phyloP scores from a whole-genome alignment of 2,329 filamentous ascomycete species.

The Helotiales sp. region DNA sequence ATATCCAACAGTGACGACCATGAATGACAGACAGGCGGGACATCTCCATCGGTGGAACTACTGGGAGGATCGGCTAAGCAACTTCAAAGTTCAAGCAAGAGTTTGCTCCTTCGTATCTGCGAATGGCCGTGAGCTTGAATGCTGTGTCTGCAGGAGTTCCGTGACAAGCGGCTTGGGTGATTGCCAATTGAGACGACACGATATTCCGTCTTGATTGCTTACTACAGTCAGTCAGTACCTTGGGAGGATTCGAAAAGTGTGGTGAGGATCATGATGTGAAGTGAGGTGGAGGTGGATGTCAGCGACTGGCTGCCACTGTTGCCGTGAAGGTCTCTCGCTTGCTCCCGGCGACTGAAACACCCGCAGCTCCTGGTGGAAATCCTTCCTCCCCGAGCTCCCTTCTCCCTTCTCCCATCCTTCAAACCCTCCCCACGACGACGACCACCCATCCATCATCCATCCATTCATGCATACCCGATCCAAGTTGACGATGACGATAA shows the following conservation, averaged over 20 bases:
- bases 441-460: background rate
- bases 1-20: background rate
- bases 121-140: background rate
- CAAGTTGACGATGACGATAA: background rate
- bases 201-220: too few relatives aligned
- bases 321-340: background rate
- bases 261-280: background rate
- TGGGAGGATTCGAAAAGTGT: background rate
- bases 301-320: background rate
- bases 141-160: background rate
- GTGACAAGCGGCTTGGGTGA: background rate
- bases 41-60: background rate
- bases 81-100: too few relatives aligned
- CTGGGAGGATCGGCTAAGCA: background rate
- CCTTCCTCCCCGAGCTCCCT: background rate
- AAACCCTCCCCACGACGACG: too few relatives aligned
- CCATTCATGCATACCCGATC: background rate
- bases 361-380: background rate
- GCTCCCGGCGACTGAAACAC: conserved; percentile 1
- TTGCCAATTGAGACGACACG: too few relatives aligned
- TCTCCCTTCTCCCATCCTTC: background rate
- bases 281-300: background rate
- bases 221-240: too few relatives aligned
- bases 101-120: background rate
- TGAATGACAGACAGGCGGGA: conserved; percentile 1